Evolutionary conservation across 2,329 filamentous ascomycete species (phyloP), one percentile per base, ranked within the genome.

Genomic region (Domatiomyces catenatus): DNA sequence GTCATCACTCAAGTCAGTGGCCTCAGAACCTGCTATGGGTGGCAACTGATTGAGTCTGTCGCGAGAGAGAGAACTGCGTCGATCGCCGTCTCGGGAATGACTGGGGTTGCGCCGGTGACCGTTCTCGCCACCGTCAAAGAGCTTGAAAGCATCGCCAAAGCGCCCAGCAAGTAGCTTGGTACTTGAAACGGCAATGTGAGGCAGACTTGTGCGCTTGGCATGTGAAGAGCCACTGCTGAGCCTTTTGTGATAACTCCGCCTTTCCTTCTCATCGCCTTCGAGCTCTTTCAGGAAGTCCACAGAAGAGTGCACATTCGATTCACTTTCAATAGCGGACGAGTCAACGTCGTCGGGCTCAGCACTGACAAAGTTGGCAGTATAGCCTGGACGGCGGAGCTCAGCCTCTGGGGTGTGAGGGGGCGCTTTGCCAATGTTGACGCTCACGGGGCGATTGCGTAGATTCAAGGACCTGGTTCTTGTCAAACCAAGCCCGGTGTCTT

Each of bases 101-200:
- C 42, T 44, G 4, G 32, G 42, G 65, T 3, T 73, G 75, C 4
- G 75, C 76, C 1, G 73, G 70, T 12, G 71, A 71, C 52, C 8
- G 51, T 53, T 46, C 12, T 52, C 48, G n/a, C 57, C 54, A 20
- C 71, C 74, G 65, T 98, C 92, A 59, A 96, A 96, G 5, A 84
- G 78, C 62, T 90, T 87, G 69, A 96, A 95, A 2, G 90, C 89
- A 60, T 95, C 89, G 0, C 89, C 87, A 64, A 96, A 95, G 59
- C 84, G 87, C 20, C 88, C 86, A 4, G 81, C 83, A n/a, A 95
- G 72, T 39, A 94, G 79, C 66, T 92, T 94, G 22, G 84, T 84
- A 42, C 80, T 80, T 5, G 83, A 80, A 17, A 86, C 67, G 0
- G 83, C 80, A 50, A 84, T 75, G 1, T 75, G 77, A 10, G 77